Base-by-base conservation (phyloP, 768 basidiomycete genomes). In the Lactifluus piperatus region DNA sequence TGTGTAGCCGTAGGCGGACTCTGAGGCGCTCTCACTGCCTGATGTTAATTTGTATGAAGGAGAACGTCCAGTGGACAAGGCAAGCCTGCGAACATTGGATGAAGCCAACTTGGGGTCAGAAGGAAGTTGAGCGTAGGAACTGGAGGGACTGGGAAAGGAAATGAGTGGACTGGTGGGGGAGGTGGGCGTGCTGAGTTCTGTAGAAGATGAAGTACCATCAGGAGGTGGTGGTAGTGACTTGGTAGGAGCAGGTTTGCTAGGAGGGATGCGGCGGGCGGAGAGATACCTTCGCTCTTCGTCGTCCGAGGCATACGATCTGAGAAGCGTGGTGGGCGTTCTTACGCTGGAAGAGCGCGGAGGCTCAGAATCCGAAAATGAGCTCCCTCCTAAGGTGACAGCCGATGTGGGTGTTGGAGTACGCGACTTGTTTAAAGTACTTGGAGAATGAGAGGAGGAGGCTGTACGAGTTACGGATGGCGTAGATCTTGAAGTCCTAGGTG, bases 21-120 rank as follows among this genome's bases (percentile, higher is more conserved):
- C 60, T 51, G 60, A 56, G 18, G 60, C 60, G 37, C 60, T 61
- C 22, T 61, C 60, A 18, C 60, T 61, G n/a, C 60, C 60, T 9
- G 55, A 56, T 32, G 60, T 52, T 7, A 61, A 41, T 26, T 24
- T 51, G 22, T 51, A 54, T 18, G 59, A 56, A 32, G 49, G 34
- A 6, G 60, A 56, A 20, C 60, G 60, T 7, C 54, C 49, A 2
- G 55, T 47, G 16, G 60, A 61, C n/a, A 61, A 22, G 8, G 60
- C 60, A 46, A 52, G 8, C 55, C 51, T 61, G 55, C 60, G 60
- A 51, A 24, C 37, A 22, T 14, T 48, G 14, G 50, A 14, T 4
- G 54, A 14, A 37, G 59, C 24, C 8, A 22, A 41, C 37, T 61
- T 61, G 55, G 50, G 44, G 0, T 61, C 60, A 29, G 41, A 45